These are phyloP conservation scores for Phytophthora crassamura DNA, from an alignment of 352 stramenopile species.

Conservation along the genomic window DNA sequence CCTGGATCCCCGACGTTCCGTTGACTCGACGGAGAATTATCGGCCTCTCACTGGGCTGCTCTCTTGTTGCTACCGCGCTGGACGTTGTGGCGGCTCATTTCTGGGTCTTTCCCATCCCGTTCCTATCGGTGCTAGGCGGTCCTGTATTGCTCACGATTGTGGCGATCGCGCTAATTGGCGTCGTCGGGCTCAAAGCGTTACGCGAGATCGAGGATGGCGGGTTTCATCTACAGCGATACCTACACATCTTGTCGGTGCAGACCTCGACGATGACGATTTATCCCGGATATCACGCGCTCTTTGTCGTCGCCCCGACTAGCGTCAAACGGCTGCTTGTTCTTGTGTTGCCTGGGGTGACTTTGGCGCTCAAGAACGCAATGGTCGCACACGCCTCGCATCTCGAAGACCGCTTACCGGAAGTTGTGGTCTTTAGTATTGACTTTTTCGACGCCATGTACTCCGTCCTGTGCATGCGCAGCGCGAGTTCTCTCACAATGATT, in stretches of 20 bases:
- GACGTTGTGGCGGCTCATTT: constrained; percentile 16
- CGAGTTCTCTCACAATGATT: constrained; percentile 9
- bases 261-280: constrained; percentile 25
- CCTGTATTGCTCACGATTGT: constrained; percentile 17
- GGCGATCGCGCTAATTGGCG: constrained; percentile 16
- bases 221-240: constrained; percentile 15
- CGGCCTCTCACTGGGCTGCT: constrained; percentile 1
- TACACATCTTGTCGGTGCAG: constrained; percentile 22
- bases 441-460: constrained; percentile 35
- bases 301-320: constrained; percentile 4
- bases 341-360: neutral
- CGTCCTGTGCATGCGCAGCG: constrained; percentile 17
- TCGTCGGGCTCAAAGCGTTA: constrained; percentile 13
- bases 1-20: constrained; percentile 16
- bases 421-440: constrained; percentile 28
- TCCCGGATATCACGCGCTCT: constrained; percentile 21
- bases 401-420: constrained; percentile 18
- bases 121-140: constrained; percentile 22
- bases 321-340: constrained; percentile 17
- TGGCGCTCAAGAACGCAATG: constrained; percentile 21
- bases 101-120: constrained; percentile 36
- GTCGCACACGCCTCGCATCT: constrained; percentile 7
- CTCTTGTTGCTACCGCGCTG: constrained; percentile 12
- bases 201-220: constrained; percentile 8
- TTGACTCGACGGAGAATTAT: constrained; percentile 12